These are phyloP conservation scores for Talaromyces wortmannii DNA, from an alignment of 495 filamentous ascomycete genomes.

Conservation along the genomic window DNA sequence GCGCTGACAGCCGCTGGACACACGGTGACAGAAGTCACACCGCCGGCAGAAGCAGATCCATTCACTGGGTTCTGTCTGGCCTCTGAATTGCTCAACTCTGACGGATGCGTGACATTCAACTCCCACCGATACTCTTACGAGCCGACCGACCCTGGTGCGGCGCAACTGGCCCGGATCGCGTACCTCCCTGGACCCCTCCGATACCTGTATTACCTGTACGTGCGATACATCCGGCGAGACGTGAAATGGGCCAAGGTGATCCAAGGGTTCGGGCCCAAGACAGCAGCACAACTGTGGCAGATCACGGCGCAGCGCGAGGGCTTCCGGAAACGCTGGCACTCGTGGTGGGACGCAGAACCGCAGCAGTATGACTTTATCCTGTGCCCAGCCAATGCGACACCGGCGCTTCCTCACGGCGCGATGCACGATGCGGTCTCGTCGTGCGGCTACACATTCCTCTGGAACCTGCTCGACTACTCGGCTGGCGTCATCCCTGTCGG, in stretches of 20 bases:
- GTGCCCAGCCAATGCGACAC: conserved; percentile 82
- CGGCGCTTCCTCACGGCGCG: conserved; percentile 79
- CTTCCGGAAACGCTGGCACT: conserved; percentile 69
- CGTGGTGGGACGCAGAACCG: conserved; percentile 69
- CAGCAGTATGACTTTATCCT: conserved; percentile 70
- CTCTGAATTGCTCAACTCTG: conserved; percentile 78
- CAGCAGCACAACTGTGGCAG: conserved; percentile 72
- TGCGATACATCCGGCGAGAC: conserved; percentile 75
- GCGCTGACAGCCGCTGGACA: conserved; percentile 69
- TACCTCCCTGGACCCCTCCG: conserved; percentile 68
- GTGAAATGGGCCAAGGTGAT: conserved; percentile 72
- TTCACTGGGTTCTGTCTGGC: conserved; percentile 74
- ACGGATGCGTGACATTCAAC: conserved; percentile 77
- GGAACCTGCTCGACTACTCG: conserved; percentile 89
- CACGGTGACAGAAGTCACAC: conserved; percentile 64
- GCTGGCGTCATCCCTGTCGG: conserved; percentile 82
- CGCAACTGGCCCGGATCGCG: conserved; percentile 65
- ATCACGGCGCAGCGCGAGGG: conserved; percentile 69
- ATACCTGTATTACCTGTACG: conserved; percentile 82
- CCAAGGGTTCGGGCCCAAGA: conserved; percentile 61
- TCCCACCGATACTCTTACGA: conserved; percentile 74
- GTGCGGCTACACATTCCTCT: conserved; percentile 94
- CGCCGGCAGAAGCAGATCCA: conserved; percentile 51
- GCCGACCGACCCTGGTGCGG: conserved; percentile 72
- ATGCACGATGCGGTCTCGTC: conserved; percentile 82